Percentiles rank a stretch among this genome's conserved stretches.
phyloP scores from a whole-genome alignment of 257 asterid genomes.

The Schizonepeta tenuifolia region DNA sequence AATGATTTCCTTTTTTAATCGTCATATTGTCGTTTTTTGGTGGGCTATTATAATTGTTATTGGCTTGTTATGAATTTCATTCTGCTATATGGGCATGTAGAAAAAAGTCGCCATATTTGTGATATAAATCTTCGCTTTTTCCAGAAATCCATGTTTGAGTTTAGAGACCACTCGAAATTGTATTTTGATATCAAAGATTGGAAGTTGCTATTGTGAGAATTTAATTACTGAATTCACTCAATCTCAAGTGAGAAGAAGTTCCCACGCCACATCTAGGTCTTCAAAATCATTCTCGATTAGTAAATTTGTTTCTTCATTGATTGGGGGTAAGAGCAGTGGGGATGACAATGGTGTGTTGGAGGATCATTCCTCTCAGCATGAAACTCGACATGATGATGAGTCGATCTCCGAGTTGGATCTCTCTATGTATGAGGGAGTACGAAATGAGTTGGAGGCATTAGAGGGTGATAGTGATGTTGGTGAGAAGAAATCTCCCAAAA shows the following conservation, averaged over 20 bases:
- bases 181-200: constrained; percentile 41
- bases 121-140: constrained; percentile 22
- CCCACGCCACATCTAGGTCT: constrained; percentile 36
- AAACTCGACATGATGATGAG: constrained; percentile 44
- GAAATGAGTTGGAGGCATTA: constrained; percentile 20
- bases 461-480: background rate
- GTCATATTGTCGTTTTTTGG: background rate
- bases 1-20: background rate
- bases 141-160: constrained; percentile 56
- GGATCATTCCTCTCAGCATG: constrained; percentile 49
- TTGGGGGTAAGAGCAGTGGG: constrained; percentile 54
- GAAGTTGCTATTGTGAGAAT: constrained; percentile 35
- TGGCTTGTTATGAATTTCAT: background rate
- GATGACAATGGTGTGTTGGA: constrained; percentile 38
- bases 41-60: background rate
- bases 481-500: constrained; percentile 35
- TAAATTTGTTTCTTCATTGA: constrained; percentile 51
- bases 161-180: constrained; percentile 37
- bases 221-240: constrained; percentile 34
- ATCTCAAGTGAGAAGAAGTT: constrained; percentile 33
- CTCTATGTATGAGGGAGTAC: constrained; percentile 34
- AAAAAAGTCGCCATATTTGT: background rate
- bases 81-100: background rate
- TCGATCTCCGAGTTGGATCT: constrained; percentile 48
- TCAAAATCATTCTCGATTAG: constrained; percentile 32